These are phyloP conservation scores for Aspergillus amoenus DNA, from an alignment of 2,329 filamentous ascomycete genomes.

Conservation along the genomic window DNA sequence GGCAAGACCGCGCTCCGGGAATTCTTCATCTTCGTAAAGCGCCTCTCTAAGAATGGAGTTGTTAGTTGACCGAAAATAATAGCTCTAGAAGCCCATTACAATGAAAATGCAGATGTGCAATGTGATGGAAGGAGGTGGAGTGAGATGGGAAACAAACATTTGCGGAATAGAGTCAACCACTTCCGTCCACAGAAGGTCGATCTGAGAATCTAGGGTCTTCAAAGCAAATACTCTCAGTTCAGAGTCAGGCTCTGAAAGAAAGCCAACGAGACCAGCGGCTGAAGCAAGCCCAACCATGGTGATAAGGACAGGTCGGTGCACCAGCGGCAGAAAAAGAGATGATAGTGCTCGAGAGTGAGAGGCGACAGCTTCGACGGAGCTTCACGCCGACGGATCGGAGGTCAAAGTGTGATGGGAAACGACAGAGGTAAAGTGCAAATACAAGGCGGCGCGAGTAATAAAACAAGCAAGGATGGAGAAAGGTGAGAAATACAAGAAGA, in stretches of 20 bases:
- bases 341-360: constrained; percentile 28
- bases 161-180: constrained; percentile 88
- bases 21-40: constrained; percentile 93
- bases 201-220: constrained; percentile 92
- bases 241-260: constrained; percentile 89
- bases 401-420: constrained; percentile 13
- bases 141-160: constrained; percentile 64
- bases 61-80: constrained; percentile 12
- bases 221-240: constrained; percentile 94
- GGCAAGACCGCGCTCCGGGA: constrained; percentile 89
- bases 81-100: background rate
- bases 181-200: constrained; percentile 96
- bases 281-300: constrained; percentile 91
- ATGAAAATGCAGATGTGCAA: background rate
- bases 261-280: constrained; percentile 90
- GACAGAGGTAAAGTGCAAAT: constrained; percentile 15
- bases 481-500: constrained; percentile 3
- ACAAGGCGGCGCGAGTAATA: constrained; percentile 22
- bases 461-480: constrained; percentile 17
- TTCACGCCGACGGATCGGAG: constrained; percentile 22
- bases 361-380: constrained; percentile 34
- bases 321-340: constrained; percentile 6
- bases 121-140: background rate
- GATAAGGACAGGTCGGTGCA: constrained; percentile 16
- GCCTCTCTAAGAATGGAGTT: constrained; percentile 67